These are phyloP conservation scores for Solanum lignicaule DNA, from an alignment of 257 asterid species.

Conservation along the genomic window DNA sequence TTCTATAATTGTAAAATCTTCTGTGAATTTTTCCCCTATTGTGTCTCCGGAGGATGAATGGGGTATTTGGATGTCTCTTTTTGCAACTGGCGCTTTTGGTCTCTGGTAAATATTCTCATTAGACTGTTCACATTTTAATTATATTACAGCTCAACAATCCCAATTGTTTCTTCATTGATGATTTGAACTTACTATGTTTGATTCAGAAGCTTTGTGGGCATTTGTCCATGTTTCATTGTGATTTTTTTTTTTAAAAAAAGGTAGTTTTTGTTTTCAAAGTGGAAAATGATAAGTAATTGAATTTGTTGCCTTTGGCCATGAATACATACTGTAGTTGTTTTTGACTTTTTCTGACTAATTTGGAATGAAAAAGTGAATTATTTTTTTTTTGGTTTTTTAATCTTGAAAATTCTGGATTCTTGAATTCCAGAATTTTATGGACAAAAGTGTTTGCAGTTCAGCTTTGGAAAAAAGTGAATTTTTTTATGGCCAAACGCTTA, in stretches of 20 bases:
- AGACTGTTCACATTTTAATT: not conserved
- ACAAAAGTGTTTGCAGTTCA: not conserved
- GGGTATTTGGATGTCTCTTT: constrained; percentile 77
- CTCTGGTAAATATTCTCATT: constrained; percentile 40
- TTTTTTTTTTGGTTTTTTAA: too few species aligned
- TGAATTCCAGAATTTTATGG: not conserved
- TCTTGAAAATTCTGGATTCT: not conserved
- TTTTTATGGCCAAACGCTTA: not conserved
- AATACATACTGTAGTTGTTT: not conserved
- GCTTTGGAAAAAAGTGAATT: not conserved
- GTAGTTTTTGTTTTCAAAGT: not conserved
- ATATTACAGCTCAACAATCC: not conserved
- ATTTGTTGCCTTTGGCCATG: not conserved
- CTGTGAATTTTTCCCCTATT: constrained; percentile 19
- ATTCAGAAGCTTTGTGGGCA: not conserved
- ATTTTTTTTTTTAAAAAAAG: too few species aligned
- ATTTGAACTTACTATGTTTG: not conserved
- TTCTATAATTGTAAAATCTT: constrained; percentile 12
- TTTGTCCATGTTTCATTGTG: not conserved
- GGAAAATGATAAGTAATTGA: not conserved
- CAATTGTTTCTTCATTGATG: not conserved
- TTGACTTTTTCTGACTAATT: too few species aligned
- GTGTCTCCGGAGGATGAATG: constrained; percentile 64
- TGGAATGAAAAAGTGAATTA: not conserved
- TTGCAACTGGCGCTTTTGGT: constrained; percentile 57